phyloP scores from a whole-genome alignment of 2,329 filamentous ascomycete species.

The Paecilomyces niveus region DNA sequence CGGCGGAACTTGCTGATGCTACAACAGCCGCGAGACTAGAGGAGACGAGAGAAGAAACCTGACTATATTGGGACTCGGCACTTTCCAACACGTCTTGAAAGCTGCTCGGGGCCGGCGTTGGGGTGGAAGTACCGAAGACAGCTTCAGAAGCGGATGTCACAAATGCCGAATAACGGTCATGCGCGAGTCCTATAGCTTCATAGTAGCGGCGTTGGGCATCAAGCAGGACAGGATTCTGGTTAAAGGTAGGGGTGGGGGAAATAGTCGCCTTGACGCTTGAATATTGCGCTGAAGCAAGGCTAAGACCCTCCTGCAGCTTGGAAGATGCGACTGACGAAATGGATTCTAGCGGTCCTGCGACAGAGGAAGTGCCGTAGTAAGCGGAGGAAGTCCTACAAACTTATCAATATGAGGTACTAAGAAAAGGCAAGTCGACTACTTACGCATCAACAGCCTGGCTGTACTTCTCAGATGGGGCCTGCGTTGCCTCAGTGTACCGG shows the following conservation, averaged over 20 bases:
- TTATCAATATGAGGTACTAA: constrained; percentile 6
- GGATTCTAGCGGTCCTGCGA: constrained; percentile 47
- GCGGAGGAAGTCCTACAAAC: constrained; percentile 44
- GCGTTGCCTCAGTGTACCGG: constrained; percentile 46
- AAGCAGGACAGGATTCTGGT: constrained; percentile 49
- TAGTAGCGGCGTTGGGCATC: constrained; percentile 64
- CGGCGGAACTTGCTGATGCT: constrained; percentile 32
- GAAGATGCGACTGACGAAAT: constrained; percentile 64
- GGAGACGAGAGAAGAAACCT: constrained; percentile 31
- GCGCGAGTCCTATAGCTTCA: constrained; percentile 68
- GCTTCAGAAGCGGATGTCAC: constrained; percentile 64
- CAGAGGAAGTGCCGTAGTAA: constrained; percentile 49
- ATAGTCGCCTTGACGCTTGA: constrained; percentile 60
- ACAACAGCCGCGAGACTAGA: constrained; percentile 34
- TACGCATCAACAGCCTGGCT: constrained; percentile 51
- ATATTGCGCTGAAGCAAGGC: constrained; percentile 64
- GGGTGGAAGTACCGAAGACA: constrained; percentile 56
- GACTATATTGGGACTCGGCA: constrained; percentile 29
- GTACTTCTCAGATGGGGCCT: constrained; percentile 49
- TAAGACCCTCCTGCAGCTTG: constrained; percentile 62
- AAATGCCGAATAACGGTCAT: constrained; percentile 72
- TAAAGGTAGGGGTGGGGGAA: constrained; percentile 54
- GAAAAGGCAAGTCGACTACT: constrained; percentile 16
- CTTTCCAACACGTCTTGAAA: constrained; percentile 28
- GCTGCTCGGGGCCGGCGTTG: constrained; percentile 18